phyloP scores from a whole-genome alignment of 1,139 yeast species.

The Geotrichum reessii region DNA sequence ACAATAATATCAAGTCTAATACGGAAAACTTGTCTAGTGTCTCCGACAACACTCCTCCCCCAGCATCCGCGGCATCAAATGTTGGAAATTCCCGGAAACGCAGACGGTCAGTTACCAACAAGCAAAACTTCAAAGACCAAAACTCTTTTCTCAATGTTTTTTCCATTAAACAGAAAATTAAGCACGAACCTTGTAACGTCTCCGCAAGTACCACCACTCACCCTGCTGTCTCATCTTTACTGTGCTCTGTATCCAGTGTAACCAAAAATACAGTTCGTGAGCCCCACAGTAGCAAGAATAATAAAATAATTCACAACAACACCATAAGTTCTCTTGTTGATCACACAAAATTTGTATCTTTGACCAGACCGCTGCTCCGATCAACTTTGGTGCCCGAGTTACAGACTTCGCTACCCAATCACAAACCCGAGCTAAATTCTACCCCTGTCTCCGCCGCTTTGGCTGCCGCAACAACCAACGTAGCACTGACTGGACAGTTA shows the following conservation, averaged over 20 bases:
- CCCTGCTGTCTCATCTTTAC: not conserved
- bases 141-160: constrained; percentile 9
- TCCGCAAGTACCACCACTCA: not conserved
- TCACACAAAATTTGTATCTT: not conserved
- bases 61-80: not conserved
- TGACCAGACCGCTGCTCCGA: not conserved
- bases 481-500: not conserved
- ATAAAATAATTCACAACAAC: not conserved
- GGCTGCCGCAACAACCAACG: not conserved
- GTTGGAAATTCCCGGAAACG: not conserved
- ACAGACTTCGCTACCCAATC: not conserved
- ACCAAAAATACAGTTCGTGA: constrained; percentile 20
- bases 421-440: not conserved
- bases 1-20: not conserved
- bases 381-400: not conserved
- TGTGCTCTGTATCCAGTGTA: not conserved
- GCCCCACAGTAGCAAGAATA: not conserved
- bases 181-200: not conserved
- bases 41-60: not conserved
- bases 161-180: not conserved
- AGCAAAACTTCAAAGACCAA: not conserved
- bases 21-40: not conserved
- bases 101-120: not conserved
- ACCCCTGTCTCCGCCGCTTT: not conserved
- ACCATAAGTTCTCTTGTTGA: not conserved